A percentile compares a stretch with the other conserved stretches of the same genome.
phyloP scores from a whole-genome alignment of 2,329 filamentous ascomycete species.

The Chaetoscypha palmicola region DNA sequence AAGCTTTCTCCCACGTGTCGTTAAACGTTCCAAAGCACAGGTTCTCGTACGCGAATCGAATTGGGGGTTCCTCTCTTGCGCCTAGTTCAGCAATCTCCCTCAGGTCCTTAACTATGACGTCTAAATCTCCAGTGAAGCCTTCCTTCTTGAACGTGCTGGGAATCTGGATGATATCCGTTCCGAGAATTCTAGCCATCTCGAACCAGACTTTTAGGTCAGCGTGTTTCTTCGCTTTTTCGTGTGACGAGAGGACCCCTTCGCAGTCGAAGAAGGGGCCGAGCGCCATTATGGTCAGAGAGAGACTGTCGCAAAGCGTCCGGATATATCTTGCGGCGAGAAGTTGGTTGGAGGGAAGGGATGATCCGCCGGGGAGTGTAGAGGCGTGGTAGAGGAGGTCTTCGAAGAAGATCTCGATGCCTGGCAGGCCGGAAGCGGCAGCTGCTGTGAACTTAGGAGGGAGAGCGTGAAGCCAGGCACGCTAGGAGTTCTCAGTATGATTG shows the following conservation, averaged over 20 bases:
- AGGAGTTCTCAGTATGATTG: conserved; percentile 42
- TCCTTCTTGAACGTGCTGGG: conserved; percentile 54
- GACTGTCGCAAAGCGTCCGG: conserved; percentile 47
- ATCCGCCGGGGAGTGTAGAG: conserved; percentile 17
- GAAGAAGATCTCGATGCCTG: conserved; percentile 69
- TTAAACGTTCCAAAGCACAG: conserved; percentile 65
- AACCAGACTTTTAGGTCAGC: conserved; percentile 65
- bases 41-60: conserved; percentile 68
- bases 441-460: conserved; percentile 61
- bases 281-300: conserved; percentile 48
- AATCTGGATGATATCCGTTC: conserved; percentile 67
- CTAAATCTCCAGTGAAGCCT: conserved; percentile 41
- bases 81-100: conserved; percentile 61
- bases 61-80: conserved; percentile 42
- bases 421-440: conserved; percentile 57
- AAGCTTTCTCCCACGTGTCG: conserved; percentile 65
- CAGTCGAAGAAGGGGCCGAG: conserved; percentile 66
- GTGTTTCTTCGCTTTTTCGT: conserved; percentile 49
- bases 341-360: conserved; percentile 35
- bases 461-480: conserved; percentile 62
- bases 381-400: conserved; percentile 65
- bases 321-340: conserved; percentile 53
- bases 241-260: conserved; percentile 62
- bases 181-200: conserved; percentile 53
- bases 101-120: conserved; percentile 56